Conservation (phyloP, 495 filamentous ascomycete species). For the Sporormia fimetaria region DNA sequence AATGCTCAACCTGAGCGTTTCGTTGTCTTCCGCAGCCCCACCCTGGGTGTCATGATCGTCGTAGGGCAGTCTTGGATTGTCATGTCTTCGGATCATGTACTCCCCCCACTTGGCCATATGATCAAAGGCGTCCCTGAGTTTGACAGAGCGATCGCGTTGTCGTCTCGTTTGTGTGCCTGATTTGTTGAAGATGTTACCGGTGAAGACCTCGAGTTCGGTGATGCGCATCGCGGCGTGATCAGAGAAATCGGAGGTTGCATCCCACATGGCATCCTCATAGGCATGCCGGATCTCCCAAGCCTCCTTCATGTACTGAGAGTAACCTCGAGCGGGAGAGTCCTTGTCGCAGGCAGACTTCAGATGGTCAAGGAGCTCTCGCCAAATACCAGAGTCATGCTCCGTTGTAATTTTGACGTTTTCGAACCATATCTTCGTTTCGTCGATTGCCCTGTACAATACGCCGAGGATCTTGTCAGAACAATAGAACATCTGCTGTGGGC, state of each 20-base stretch:
- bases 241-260: constrained; percentile 47
- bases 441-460: constrained; percentile 58
- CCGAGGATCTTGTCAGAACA: constrained; percentile 58
- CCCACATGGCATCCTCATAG: constrained; percentile 48
- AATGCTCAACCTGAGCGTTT: too few species aligned
- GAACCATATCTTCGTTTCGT: constrained; percentile 57
- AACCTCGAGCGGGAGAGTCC: too few species aligned
- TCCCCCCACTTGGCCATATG: constrained; percentile 38
- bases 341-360: background rate
- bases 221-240: constrained; percentile 47
- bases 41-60: constrained; percentile 34
- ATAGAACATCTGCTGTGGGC: constrained; percentile 48
- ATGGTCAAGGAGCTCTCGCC: constrained; percentile 15
- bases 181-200: constrained; percentile 59
- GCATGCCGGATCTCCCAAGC: background rate
- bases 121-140: constrained; percentile 53
- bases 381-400: too few species aligned
- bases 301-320: too few species aligned
- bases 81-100: constrained; percentile 38
- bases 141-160: constrained; percentile 47
- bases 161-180: constrained; percentile 42
- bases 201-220: constrained; percentile 65
- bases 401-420: constrained; percentile 47
- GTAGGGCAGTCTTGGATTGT: constrained; percentile 27
- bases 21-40: too few species aligned